Percentiles rank a stretch among this genome's conserved stretches.
These are phyloP conservation scores for Tubosaeta brunneosetosa DNA, from an alignment of 768 basidiomycete genomes.

Conservation along the genomic window DNA sequence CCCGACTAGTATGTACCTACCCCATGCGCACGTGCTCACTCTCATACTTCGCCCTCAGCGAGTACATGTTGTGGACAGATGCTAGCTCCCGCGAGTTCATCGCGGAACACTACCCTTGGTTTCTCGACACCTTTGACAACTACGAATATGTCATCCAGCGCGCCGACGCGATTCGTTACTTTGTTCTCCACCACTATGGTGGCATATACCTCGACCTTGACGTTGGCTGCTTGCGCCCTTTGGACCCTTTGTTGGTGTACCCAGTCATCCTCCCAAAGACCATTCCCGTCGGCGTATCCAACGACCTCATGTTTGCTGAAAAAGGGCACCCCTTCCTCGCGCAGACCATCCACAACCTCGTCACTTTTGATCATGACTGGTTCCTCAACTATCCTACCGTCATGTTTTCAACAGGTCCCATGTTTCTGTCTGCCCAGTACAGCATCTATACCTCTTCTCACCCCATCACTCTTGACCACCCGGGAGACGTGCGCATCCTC, in stretches of 20 bases:
- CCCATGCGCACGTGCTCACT: constrained; percentile 7
- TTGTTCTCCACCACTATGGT: constrained; percentile 92
- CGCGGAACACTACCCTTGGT: constrained; percentile 82
- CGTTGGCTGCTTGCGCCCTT: constrained; percentile 82
- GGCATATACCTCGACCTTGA: constrained; percentile 97
- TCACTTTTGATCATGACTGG: constrained; percentile 91
- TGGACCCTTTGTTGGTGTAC: constrained; percentile 83
- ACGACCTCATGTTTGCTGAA: constrained; percentile 93
- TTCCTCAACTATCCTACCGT: constrained; percentile 97
- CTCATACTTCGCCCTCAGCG: constrained; percentile 42
- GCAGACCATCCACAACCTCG: constrained; percentile 88
- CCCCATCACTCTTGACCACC: constrained; percentile 45
- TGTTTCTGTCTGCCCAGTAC: constrained; percentile 96
- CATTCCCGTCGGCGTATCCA: constrained; percentile 94
- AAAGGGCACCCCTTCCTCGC: constrained; percentile 84
- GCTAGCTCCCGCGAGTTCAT: constrained; percentile 87
- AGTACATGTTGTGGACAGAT: constrained; percentile 98
- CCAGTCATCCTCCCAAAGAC: constrained; percentile 92
- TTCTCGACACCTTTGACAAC: constrained; percentile 87
- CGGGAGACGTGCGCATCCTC: constrained; percentile 80
- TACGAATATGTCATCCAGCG: constrained; percentile 93
- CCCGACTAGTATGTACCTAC: constrained; percentile 80
- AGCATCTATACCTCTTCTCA: constrained; percentile 77
- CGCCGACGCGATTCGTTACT: constrained; percentile 97
- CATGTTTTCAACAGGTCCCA: constrained; percentile 99